Conservation (phyloP, 441 rosid genomes). For the Erodium moschatum region DNA sequence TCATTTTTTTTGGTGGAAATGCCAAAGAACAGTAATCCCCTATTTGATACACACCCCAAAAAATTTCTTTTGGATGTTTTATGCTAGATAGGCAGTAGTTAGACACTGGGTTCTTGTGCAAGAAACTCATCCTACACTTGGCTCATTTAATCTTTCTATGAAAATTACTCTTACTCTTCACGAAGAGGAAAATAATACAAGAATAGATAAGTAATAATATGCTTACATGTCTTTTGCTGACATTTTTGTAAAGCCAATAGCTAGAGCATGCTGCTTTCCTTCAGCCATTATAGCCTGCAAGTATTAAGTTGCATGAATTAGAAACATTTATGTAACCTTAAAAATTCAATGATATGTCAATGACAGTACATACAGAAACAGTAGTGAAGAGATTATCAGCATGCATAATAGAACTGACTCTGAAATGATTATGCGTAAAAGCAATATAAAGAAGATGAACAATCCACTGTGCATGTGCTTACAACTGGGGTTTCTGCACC, state of each 20-base stretch:
- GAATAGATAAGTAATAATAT: background rate
- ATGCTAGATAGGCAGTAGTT: background rate
- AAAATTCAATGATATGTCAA: background rate
- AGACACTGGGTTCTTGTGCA: background rate
- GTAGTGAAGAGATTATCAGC: background rate
- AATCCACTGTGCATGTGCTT: constrained; percentile 17
- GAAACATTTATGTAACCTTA: background rate
- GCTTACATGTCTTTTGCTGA: constrained; percentile 95
- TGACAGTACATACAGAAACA: background rate
- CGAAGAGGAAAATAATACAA: background rate
- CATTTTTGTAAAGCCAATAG: constrained; percentile 96
- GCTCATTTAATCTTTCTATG: background rate
- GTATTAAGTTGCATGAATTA: constrained; percentile 20
- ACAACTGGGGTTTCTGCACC: constrained; percentile 92
- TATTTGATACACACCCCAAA: background rate
- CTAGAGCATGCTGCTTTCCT: constrained; percentile 95
- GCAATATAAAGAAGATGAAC: background rate
- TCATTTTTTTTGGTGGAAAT: background rate
- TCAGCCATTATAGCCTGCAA: constrained; percentile 94
- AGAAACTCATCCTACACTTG: background rate
- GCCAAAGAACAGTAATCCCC: constrained; percentile 1
- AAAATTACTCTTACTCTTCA: background rate
- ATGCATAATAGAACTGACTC: background rate
- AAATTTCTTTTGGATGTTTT: background rate
- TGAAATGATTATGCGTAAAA: background rate